A percentile compares a stretch with the other conserved stretches of the same genome.
Conservation (phyloP, 2,329 filamentous ascomycete genomes). For the Ophiostoma sp. region DNA sequence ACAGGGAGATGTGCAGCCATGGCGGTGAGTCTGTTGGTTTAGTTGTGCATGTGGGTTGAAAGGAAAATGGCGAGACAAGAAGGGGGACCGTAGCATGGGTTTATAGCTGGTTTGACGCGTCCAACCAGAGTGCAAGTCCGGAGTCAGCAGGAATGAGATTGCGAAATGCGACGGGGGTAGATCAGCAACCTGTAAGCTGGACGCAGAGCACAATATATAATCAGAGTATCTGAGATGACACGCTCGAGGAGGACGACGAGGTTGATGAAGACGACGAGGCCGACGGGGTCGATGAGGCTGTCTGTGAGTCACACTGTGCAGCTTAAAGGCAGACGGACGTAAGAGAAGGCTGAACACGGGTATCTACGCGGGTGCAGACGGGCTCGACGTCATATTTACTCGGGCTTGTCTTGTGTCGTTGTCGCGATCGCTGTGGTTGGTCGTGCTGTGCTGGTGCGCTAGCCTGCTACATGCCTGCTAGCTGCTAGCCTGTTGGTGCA, state of each 20-base stretch:
- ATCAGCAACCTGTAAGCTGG: not conserved
- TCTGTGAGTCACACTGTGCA: not conserved
- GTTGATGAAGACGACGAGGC: not conserved
- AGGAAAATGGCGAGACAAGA: not conserved
- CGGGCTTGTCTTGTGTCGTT: not conserved
- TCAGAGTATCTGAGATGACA: not conserved
- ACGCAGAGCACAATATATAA: not conserved
- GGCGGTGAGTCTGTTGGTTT: constrained; percentile 12
- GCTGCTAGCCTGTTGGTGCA: not conserved
- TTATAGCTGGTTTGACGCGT: not conserved
- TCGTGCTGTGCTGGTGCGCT: not conserved
- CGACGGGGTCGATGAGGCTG: not conserved
- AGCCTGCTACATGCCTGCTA: not conserved
- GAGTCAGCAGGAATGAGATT: not conserved
- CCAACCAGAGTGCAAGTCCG: not conserved
- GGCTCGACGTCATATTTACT: not conserved
- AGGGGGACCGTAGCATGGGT: not conserved
- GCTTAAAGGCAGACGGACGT: not conserved
- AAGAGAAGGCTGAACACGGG: not conserved
- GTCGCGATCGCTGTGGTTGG: not conserved
- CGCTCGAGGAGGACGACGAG: not conserved
- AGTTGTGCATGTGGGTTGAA: not conserved
- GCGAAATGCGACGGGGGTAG: not conserved
- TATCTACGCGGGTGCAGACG: not conserved
- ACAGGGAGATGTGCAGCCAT: constrained; percentile 35